These are phyloP conservation scores for Suhomyces tanzawaensis DNA, from an alignment of 805 yeast genomes.

Conservation along the genomic window DNA sequence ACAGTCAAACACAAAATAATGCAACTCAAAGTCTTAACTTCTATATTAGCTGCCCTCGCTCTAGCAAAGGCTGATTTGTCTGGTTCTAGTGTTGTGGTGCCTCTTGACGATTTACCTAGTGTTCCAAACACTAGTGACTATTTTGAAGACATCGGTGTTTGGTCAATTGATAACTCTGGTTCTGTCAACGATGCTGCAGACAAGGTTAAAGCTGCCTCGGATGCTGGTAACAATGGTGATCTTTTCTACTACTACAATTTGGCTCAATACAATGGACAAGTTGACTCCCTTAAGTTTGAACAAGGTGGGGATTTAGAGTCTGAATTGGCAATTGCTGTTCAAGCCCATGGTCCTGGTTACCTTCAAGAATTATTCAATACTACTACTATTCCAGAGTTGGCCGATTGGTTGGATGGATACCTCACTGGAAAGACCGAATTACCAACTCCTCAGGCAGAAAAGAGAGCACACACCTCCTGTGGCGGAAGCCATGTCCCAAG, in stretches of 20 bases:
- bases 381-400: neutral
- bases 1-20: too few species aligned
- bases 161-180: neutral
- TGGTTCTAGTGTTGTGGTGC: too few species aligned
- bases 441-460: neutral
- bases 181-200: neutral
- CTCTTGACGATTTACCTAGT: too few species aligned
- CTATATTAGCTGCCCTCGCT: too few species aligned
- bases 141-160: neutral
- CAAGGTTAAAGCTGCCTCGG: neutral
- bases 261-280: neutral
- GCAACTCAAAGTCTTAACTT: too few species aligned
- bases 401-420: neutral
- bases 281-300: neutral
- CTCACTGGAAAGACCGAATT: neutral
- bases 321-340: neutral
- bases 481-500: neutral
- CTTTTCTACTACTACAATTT: neutral
- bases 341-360: neutral
- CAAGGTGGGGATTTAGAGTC: neutral
- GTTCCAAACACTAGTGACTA: too few species aligned
- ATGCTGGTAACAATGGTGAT: neutral
- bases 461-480: neutral
- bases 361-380: neutral
- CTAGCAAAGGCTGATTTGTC: too few species aligned